These are phyloP conservation scores for Dothiorella sarmentorum DNA, from an alignment of 2,329 filamentous ascomycete species.

Conservation along the genomic window DNA sequence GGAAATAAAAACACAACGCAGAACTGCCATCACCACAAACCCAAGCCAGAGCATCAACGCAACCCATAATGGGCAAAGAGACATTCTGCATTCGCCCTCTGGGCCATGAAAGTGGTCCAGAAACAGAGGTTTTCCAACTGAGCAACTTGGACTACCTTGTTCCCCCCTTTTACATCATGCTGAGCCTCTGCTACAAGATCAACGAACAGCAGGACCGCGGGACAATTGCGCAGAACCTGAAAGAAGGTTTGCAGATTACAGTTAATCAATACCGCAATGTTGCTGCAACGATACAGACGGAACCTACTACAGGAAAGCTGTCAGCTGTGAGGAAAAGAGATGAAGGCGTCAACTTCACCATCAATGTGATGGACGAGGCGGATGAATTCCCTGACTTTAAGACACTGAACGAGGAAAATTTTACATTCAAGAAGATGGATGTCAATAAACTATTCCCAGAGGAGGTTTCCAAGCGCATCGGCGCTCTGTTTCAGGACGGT, in stretches of 20 bases:
- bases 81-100: neutral
- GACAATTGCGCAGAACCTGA: conserved; percentile 19
- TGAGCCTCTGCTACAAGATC: conserved; percentile 24
- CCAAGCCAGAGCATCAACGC: neutral
- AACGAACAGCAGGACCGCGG: conserved; percentile 3
- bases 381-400: conserved; percentile 20
- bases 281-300: conserved; percentile 19
- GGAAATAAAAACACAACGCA: too few relatives aligned
- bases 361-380: conserved; percentile 19
- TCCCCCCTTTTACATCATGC: neutral
- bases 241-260: conserved; percentile 20
- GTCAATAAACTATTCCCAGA: conserved; percentile 13
- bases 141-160: neutral
- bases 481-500: neutral
- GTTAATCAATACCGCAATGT: conserved; percentile 22
- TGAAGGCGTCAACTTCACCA: conserved; percentile 19
- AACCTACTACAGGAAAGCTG: conserved; percentile 20
- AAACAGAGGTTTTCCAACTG: neutral
- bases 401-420: conserved; percentile 22
- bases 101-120: neutral
- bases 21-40: too few relatives aligned
- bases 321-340: conserved; percentile 22
- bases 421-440: conserved; percentile 18
- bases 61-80: neutral
- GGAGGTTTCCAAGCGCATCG: conserved; percentile 12